Base-by-base conservation (phyloP, 495 filamentous ascomycete species). In the Aspergillus biplanus region DNA sequence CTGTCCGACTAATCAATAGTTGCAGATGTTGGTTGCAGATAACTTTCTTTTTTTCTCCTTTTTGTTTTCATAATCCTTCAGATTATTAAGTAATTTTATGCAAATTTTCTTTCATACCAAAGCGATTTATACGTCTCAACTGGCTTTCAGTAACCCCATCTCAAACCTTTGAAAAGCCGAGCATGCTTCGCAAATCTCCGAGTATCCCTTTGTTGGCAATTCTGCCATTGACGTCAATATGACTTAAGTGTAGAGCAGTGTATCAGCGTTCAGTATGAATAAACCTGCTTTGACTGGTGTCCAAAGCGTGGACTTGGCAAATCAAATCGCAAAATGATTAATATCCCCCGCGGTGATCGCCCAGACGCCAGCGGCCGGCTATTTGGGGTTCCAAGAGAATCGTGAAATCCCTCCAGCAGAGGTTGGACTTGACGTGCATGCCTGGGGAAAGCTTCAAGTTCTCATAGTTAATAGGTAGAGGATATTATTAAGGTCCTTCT, bases 181-280 rank as follows among this genome's bases (percentile, higher is more conserved):
- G 39, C 39, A 44, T 15, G 39, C 4, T 15, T 44, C n/a, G 39
- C 11, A 44, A 44, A 44, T 44, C n/a, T 44, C 39, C 39, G 39
- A 44, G 11, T 11, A 12, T 4, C n/a, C 39, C 39, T 44, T n/a
- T 3, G n/a, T 9, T 44, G n/a, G 11, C 11, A 50, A 50, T 21
- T 9, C 47, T 18, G 21, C 47, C 21, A 27, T 50, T 50, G 47
- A 50, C 47, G 47, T 50, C 47, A 50, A 50, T 18, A 50, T 50
- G 47, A 11, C 21, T 18, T 50, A 18, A 18, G 21, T 27, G 6
- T n/a, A 50, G 16, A 50, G 6, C 21, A 27, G 21, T 27, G 21
- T 27, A 27, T 27, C 21, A 27, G 21, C 21, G 2, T 27, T 27
- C 21, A 27, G 2, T 27, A 27, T 27, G 21, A 27, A 27, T 27